These are phyloP conservation scores for Neurospora hispaniola DNA, from an alignment of 495 filamentous ascomycete species.

Conservation along the genomic window DNA sequence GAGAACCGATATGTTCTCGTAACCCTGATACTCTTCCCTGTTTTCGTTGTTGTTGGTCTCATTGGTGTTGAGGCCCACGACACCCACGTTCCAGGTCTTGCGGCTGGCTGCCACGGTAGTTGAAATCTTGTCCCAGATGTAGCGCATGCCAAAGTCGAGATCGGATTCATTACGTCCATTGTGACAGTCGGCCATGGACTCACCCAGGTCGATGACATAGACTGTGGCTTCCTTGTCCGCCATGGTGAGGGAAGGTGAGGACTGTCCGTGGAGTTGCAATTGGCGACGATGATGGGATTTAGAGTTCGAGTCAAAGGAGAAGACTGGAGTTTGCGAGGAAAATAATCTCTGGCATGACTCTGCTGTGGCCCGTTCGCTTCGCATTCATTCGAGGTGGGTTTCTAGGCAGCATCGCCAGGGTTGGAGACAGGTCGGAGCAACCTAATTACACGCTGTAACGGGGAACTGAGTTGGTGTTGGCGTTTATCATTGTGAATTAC, in stretches of 20 bases:
- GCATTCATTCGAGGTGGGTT: background rate
- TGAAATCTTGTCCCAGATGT: constrained; percentile 94
- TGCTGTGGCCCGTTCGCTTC: background rate
- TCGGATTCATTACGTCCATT: constrained; percentile 70
- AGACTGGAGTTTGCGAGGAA: background rate
- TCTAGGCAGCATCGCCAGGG: constrained; percentile 20
- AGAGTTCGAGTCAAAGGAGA: background rate
- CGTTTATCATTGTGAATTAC: background rate
- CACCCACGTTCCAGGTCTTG: constrained; percentile 70
- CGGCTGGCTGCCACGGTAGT: constrained; percentile 70
- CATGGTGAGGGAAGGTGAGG: constrained; percentile 41
- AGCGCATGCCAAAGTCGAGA: constrained; percentile 81
- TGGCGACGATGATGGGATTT: background rate
- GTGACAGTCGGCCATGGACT: constrained; percentile 66
- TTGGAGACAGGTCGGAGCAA: background rate
- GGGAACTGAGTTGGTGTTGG: background rate
- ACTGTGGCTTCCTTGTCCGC: constrained; percentile 89
- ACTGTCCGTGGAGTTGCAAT: background rate
- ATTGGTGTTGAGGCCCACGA: constrained; percentile 75
- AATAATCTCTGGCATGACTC: background rate
- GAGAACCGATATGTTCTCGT: constrained; percentile 67
- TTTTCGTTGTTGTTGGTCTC: constrained; percentile 59
- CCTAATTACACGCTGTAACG: background rate
- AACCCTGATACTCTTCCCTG: constrained; percentile 46
- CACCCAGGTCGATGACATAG: constrained; percentile 80